Evolutionary conservation across 352 stramenopile species (phyloP).

Genomic region (Thalassiosira exigua): DNA sequence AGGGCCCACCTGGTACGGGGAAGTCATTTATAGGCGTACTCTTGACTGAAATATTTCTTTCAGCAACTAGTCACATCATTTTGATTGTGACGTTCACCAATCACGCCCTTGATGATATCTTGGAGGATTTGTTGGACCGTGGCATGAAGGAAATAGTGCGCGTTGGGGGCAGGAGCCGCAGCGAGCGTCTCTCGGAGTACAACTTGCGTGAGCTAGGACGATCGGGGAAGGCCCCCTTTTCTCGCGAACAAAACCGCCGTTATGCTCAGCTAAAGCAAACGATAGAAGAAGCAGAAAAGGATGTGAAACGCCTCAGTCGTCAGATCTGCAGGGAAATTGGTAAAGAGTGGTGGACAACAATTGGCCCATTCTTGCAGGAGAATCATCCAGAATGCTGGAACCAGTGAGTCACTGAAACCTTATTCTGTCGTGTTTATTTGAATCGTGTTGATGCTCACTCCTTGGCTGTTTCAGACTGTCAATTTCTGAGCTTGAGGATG

Average conservation of each 20-base stretch:
- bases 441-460: not conserved
- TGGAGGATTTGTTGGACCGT: constrained; percentile 24
- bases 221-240: constrained; percentile 12
- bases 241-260: constrained; percentile 18
- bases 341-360: constrained; percentile 17
- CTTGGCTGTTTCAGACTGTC: constrained; percentile 5
- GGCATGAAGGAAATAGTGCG: constrained; percentile 34
- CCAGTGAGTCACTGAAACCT: constrained; percentile 8
- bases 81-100: too few species aligned
- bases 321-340: constrained; percentile 17
- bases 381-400: constrained; percentile 11
- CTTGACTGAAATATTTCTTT: too few species aligned
- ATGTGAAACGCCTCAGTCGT: constrained; percentile 5
- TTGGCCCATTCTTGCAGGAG: constrained; percentile 8
- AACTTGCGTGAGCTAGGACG: constrained; percentile 27
- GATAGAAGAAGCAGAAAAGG: constrained; percentile 34
- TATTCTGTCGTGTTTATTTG: not conserved
- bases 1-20: too few species aligned
- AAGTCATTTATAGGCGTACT: too few species aligned
- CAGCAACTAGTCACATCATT: too few species aligned
- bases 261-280: constrained; percentile 23
- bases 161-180: constrained; percentile 27
- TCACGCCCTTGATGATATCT: constrained; percentile 36
- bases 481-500: constrained; percentile 11
- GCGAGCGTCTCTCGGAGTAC: constrained; percentile 25